These are phyloP conservation scores for Leccinum pellstonianum DNA, from an alignment of 768 basidiomycete species.

Conservation along the genomic window DNA sequence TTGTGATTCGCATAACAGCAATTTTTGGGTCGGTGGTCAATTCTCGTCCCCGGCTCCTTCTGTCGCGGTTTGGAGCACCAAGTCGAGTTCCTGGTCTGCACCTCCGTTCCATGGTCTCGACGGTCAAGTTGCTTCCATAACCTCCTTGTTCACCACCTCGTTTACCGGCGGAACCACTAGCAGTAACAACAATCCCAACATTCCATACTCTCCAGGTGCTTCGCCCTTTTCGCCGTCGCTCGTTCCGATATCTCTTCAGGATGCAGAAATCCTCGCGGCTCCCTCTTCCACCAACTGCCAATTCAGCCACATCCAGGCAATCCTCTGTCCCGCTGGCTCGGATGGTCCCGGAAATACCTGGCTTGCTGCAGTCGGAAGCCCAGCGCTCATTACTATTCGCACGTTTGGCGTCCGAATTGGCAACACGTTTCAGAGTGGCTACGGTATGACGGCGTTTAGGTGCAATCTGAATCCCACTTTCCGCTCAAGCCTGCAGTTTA, in stretches of 20 bases:
- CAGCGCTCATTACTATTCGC: conserved; percentile 73
- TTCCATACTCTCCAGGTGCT: conserved; percentile 78
- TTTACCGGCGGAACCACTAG: conserved; percentile 53
- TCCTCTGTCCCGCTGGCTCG: conserved; percentile 83
- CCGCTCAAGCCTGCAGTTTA: background rate
- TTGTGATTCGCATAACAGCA: conserved; percentile 66
- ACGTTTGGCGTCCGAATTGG: conserved; percentile 88
- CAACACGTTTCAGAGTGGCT: conserved; percentile 80
- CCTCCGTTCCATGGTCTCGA: conserved; percentile 81
- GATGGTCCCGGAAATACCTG: conserved; percentile 82
- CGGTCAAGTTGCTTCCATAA: conserved; percentile 72
- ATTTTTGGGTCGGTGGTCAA: conserved; percentile 77
- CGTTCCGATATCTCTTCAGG: conserved; percentile 73
- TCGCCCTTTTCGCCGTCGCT: conserved; percentile 88
- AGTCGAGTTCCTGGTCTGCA: conserved; percentile 65
- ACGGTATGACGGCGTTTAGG: conserved; percentile 89
- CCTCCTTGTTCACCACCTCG: conserved; percentile 73
- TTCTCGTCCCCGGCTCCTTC: conserved; percentile 67
- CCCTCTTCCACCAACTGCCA: conserved; percentile 60
- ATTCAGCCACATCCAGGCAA: conserved; percentile 62
- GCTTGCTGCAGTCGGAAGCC: conserved; percentile 72
- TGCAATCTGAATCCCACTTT: conserved; percentile 29
- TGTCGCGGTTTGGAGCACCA: conserved; percentile 70
- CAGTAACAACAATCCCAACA: conserved; percentile 79
- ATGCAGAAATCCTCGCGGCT: conserved; percentile 55